Conservation (phyloP, 2,329 filamentous ascomycete genomes). For the Orbilia javanica region DNA sequence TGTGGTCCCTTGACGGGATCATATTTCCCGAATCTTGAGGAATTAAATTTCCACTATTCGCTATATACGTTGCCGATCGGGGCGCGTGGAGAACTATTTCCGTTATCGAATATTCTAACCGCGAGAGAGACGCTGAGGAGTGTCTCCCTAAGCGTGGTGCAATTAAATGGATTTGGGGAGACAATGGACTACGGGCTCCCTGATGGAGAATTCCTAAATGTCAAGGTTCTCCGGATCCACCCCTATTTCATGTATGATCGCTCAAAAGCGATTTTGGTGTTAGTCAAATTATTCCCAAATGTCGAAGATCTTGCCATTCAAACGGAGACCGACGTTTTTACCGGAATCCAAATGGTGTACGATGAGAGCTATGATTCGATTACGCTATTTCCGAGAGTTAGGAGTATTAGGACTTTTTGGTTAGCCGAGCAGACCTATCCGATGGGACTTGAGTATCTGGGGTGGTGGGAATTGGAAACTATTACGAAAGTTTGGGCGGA, state of each 20-base stretch:
- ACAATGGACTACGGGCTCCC: background rate
- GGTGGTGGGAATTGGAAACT: background rate
- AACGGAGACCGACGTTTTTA: background rate
- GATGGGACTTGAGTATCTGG: background rate
- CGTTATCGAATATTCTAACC: background rate
- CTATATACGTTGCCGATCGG: background rate
- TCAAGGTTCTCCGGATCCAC: background rate
- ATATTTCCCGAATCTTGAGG: conserved; percentile 1
- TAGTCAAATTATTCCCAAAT: conserved; percentile 5
- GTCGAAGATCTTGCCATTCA: background rate
- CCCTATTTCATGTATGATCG: background rate
- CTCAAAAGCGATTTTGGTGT: background rate
- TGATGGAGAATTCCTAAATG: background rate
- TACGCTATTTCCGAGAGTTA: background rate
- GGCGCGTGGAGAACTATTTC: background rate
- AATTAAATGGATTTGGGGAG: background rate
- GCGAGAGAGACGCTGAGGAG: background rate
- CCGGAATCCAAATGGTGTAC: background rate
- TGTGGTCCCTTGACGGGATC: background rate
- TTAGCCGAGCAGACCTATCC: background rate
- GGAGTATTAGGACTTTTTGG: conserved; percentile 1
- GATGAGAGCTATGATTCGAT: background rate
- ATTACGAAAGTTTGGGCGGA: background rate
- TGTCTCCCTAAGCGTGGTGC: background rate
- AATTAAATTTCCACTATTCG: background rate